Evolutionary conservation across 192 early-diverging fungal species (phyloP).

Genomic region (Glomus cerebriforme): DNA sequence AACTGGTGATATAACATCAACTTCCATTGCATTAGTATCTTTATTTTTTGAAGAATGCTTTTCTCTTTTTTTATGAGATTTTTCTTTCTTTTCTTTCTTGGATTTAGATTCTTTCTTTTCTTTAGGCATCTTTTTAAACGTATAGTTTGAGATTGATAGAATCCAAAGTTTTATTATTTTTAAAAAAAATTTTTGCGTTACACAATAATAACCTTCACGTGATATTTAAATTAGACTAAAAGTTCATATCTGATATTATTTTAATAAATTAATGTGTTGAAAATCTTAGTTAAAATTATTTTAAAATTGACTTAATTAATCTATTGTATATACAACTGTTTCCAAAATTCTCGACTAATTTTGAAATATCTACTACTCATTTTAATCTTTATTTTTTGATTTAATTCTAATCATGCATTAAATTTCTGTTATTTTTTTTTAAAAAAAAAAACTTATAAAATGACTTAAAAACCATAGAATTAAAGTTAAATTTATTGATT

Average conservation of each 20-base stretch:
- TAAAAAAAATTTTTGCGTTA: no score
- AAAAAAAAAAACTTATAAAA: not conserved
- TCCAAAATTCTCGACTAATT: not conserved
- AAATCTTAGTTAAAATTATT: no score
- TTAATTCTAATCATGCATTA: not conserved
- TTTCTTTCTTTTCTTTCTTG: conserved; percentile 38
- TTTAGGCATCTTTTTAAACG: conserved; percentile 12
- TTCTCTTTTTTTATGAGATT: conserved; percentile 55
- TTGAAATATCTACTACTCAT: not conserved
- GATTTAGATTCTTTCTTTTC: conserved; percentile 20
- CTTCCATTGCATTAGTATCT: conserved; percentile 54
- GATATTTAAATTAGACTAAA: no score
- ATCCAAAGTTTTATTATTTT: no score
- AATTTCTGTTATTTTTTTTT: not conserved
- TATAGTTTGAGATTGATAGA: not conserved
- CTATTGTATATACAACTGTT: not conserved
- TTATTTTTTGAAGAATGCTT: not conserved
- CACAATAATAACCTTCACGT: no score
- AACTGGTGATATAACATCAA: conserved; percentile 39
- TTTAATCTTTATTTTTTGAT: not conserved
- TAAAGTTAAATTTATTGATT: not conserved
- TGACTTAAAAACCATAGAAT: not conserved
- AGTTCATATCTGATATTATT: no score
- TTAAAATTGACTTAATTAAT: not conserved
- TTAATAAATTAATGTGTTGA: no score